Evolutionary conservation across 176 grass and related monocot genomes (phyloP).

Genomic region (Tuctoria greenei): DNA sequence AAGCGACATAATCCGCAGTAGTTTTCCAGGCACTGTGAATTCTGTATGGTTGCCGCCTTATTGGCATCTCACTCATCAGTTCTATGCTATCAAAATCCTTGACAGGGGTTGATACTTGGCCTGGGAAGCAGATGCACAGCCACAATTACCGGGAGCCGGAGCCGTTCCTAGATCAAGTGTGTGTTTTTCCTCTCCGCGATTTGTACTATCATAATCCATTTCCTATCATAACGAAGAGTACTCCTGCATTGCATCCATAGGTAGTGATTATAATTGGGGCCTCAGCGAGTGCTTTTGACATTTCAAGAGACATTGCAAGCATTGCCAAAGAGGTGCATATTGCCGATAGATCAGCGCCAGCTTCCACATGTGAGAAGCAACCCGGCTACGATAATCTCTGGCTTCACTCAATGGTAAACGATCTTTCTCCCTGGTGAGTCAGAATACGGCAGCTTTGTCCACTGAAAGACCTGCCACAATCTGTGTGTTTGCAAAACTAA

Average conservation of each 20-base stretch:
- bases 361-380: constrained; percentile 38
- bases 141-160: constrained; percentile 80
- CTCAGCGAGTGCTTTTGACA: constrained; percentile 63
- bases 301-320: constrained; percentile 61
- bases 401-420: constrained; percentile 80
- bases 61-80: not conserved
- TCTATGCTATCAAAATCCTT: constrained; percentile 3
- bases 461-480: constrained; percentile 20
- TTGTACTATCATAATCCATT: not conserved
- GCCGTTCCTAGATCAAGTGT: constrained; percentile 60
- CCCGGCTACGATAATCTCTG: constrained; percentile 75
- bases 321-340: constrained; percentile 71
- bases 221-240: not conserved
- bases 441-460: constrained; percentile 37
- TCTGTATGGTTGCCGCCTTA: not conserved
- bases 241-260: constrained; percentile 10
- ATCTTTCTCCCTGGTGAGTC: constrained; percentile 36
- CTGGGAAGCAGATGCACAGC: constrained; percentile 84
- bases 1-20: too few species aligned
- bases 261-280: constrained; percentile 67
- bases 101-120: constrained; percentile 56
- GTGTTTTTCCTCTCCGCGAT: not conserved
- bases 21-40: not conserved
- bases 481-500: constrained; percentile 5
- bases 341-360: constrained; percentile 50